Percentiles rank a stretch among this genome's conserved stretches.
phyloP scores from a whole-genome alignment of 345 rosid species.

The Syzygium aqueum region DNA sequence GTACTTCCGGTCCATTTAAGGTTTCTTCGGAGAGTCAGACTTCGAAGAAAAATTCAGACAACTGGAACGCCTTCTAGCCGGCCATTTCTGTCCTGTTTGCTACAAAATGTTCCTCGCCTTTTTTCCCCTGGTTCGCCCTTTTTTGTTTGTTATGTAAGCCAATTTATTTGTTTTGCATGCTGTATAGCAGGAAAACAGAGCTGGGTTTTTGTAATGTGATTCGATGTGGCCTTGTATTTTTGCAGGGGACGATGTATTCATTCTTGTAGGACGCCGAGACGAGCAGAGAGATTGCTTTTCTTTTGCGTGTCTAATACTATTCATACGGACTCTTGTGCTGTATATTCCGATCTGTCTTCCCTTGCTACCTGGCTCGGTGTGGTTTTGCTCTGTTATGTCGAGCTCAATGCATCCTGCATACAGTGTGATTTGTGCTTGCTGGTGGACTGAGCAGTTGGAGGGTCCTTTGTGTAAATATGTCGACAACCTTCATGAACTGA shows the following conservation, averaged over 20 bases:
- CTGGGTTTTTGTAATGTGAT: conserved; percentile 22
- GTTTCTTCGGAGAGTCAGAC: conserved; percentile 56
- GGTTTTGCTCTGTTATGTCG: background rate
- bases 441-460: background rate
- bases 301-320: background rate
- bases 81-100: background rate
- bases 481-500: background rate
- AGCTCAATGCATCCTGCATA: background rate
- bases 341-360: background rate
- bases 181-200: conserved; percentile 22
- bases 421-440: background rate
- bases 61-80: conserved; percentile 57
- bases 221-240: conserved; percentile 1
- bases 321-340: background rate
- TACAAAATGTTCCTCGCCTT: background rate
- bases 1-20: conserved; percentile 80
- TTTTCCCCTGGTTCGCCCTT: background rate
- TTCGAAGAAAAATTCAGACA: conserved; percentile 52
- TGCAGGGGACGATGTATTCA: background rate
- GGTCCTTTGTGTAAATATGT: background rate
- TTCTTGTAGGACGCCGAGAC: background rate
- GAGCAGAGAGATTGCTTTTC: background rate
- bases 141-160: background rate
- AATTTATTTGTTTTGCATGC: background rate
- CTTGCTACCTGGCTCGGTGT: background rate